phyloP scores from a whole-genome alignment of 1,284 basidiomycete genomes.

The Inonotus obliquus region DNA sequence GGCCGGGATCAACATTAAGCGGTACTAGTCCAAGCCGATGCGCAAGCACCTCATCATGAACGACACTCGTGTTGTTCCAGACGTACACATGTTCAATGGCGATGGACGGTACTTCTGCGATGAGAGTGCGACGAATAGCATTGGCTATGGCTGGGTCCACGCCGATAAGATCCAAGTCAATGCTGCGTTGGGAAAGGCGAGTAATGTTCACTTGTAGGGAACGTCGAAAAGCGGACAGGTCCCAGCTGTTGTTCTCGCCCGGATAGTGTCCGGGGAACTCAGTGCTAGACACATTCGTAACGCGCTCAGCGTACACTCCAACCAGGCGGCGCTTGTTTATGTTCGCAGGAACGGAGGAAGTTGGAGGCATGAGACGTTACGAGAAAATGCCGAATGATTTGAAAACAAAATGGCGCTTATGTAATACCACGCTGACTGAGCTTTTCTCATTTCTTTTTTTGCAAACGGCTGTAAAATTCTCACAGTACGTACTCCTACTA shows the following conservation, averaged over 20 bases:
- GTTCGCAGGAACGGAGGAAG: background rate
- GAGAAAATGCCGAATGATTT: too few species aligned
- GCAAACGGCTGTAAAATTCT: too few species aligned
- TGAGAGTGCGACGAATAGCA: slow-evolving; percentile 86
- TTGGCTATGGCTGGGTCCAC: slow-evolving; percentile 97
- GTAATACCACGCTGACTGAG: too few species aligned
- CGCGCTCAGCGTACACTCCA: slow-evolving; percentile 63
- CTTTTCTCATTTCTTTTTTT: too few species aligned
- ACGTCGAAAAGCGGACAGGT: slow-evolving; percentile 69
- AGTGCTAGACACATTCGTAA: slow-evolving; percentile 77
- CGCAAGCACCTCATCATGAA: slow-evolving; percentile 91
- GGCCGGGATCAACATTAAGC: slow-evolving; percentile 78
- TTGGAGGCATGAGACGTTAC: too few species aligned
- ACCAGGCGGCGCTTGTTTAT: slow-evolving; percentile 44
- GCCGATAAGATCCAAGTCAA: slow-evolving; percentile 95
- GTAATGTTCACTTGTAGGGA: slow-evolving; percentile 66
- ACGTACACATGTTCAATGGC: slow-evolving; percentile 94
- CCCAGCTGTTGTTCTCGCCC: slow-evolving; percentile 81
- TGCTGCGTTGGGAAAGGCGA: slow-evolving; percentile 72
- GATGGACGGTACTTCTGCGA: slow-evolving; percentile 93
- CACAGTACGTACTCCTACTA: too few species aligned
- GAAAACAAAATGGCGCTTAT: too few species aligned
- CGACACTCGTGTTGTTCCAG: slow-evolving; percentile 94
- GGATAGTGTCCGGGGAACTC: slow-evolving; percentile 88
- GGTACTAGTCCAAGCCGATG: slow-evolving; percentile 91